Evolutionary conservation across 1,284 basidiomycete genomes (phyloP).

Genomic region (Sporisorium scitamineum): DNA sequence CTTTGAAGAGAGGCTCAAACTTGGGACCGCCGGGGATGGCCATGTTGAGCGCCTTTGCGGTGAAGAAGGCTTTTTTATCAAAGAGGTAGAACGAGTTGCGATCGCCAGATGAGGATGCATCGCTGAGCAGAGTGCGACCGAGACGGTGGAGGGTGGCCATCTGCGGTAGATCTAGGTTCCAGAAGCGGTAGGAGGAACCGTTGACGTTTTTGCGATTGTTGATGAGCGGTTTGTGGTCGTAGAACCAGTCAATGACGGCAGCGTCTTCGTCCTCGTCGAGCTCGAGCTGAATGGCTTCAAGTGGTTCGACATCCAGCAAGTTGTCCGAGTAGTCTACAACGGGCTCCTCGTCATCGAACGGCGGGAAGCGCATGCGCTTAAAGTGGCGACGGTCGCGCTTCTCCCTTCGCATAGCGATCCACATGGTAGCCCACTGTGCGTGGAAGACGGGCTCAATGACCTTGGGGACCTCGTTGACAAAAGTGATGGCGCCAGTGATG

Average conservation of each 20-base stretch:
- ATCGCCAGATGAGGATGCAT: constrained; percentile 85
- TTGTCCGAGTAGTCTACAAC: constrained; percentile 80
- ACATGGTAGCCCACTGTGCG: constrained; percentile 99
- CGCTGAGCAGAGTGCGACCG: constrained; percentile 90
- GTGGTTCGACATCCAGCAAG: constrained; percentile 94
- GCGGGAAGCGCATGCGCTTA: constrained; percentile 99
- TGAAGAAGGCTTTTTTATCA: constrained; percentile 98
- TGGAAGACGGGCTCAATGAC: constrained; percentile 98
- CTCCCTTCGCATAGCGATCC: constrained; percentile 98
- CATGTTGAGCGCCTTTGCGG: constrained; percentile 93
- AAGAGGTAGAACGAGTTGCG: constrained; percentile 84
- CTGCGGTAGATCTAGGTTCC: constrained; percentile 89
- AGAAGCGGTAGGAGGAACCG: constrained; percentile 91
- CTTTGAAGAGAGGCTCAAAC: constrained; percentile 78
- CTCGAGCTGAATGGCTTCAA: constrained; percentile 98
- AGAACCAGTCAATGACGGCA: constrained; percentile 98
- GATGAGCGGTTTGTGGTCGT: constrained; percentile 92
- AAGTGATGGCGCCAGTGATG: constrained; percentile 99
- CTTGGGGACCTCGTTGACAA: constrained; percentile 97
- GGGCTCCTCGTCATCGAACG: constrained; percentile 96
- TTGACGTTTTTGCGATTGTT: constrained; percentile 84
- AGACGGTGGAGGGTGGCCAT: constrained; percentile 98
- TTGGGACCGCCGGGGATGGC: constrained; percentile 99
- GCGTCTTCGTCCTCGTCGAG: constrained; percentile 92
- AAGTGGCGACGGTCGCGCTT: constrained; percentile 99